A percentile compares a stretch with the other conserved stretches of the same genome.
Evolutionary conservation across 2,329 filamentous ascomycete genomes (phyloP).

Genomic region (Calonectria multiphialidica): DNA sequence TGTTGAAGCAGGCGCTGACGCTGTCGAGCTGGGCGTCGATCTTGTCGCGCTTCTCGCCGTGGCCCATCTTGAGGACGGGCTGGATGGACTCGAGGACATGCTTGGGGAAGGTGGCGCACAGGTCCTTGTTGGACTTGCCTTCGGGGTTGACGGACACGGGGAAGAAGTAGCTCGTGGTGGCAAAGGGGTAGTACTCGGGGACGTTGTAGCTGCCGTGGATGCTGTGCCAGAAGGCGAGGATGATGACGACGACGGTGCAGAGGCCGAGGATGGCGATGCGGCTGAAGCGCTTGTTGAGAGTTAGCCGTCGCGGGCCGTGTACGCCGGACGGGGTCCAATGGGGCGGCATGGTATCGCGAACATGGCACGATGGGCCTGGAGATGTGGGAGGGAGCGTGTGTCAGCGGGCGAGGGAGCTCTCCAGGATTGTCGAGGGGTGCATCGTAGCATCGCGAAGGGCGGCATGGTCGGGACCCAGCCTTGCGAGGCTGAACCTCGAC

Average conservation of each 20-base stretch:
- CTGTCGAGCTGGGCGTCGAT: constrained; percentile 60
- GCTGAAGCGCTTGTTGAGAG: constrained; percentile 48
- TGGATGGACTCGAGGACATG: constrained; percentile 47
- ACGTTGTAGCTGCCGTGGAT: constrained; percentile 40
- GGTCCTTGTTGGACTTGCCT: constrained; percentile 40
- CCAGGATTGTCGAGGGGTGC: constrained; percentile 12
- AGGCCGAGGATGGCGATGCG: constrained; percentile 43
- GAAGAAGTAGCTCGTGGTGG: constrained; percentile 45
- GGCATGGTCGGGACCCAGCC: neutral
- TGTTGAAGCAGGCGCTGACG: constrained; percentile 63
- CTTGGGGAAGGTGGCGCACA: constrained; percentile 49
- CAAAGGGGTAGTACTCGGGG: constrained; percentile 45
- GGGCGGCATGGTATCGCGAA: constrained; percentile 38
- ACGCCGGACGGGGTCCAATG: constrained; percentile 41
- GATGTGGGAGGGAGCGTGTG: neutral
- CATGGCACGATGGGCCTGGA: constrained; percentile 39
- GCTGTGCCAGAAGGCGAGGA: constrained; percentile 41
- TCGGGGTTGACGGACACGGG: constrained; percentile 44
- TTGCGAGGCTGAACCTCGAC: constrained; percentile 6
- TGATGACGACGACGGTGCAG: constrained; percentile 37
- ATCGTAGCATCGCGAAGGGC: constrained; percentile 13
- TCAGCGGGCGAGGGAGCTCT: constrained; percentile 12
- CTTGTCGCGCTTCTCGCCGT: constrained; percentile 44
- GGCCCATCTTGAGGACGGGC: constrained; percentile 50
- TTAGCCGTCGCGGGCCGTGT: constrained; percentile 36